Base-by-base conservation (phyloP, 345 rosid genomes). In the Eucalyptus sideroxylon region DNA sequence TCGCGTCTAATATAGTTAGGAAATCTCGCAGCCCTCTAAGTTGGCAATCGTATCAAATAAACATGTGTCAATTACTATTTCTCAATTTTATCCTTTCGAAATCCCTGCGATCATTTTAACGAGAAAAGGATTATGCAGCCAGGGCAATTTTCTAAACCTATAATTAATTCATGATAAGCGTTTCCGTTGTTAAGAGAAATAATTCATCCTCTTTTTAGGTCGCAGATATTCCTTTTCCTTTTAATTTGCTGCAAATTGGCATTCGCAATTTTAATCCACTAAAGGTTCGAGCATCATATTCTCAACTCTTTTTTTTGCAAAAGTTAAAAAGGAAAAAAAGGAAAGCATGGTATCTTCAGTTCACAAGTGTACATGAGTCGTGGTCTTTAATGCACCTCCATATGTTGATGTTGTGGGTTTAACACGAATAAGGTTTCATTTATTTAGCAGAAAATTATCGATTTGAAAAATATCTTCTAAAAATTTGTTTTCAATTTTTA, bases 361-460 rank as follows among this genome's bases (percentile, higher is more conserved):
- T 56, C 62, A 9, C 30, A 10, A 9, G 12, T 56, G 62, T 56
- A 60, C 16, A 26, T 60, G 67, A 60, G 67, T 11, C 13, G 26
- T 8, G 59, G 5, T 21, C 59, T 34, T 34, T 5, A 40, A 69
- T 34, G 24, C 21, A 10, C 37, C 21, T 19, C 45, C 26, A 9
- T 1, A 72, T 4, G 7, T 72, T 5, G 44, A 37, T 72, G 40
- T 2, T 2, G 45, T 3, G 45, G 83, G 47, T 72, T 21, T 6
- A 19, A 11, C 27, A 21, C 1, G 5, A 37, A 24, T 5, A 3
- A 27, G 7, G 1, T 13, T 60, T 30, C 16, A 4, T 60, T 1
- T 27, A 30, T 27, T 60, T 3, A 27, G 16, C 0, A 60, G 2
- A 60, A 27, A 60, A 12, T 60, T 6, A 13, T 60, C 14, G 9